Percentiles rank a stretch among this genome's conserved stretches.
Conservation (phyloP, 2,329 filamentous ascomycete genomes). For the Fusarium albosuccineum region DNA sequence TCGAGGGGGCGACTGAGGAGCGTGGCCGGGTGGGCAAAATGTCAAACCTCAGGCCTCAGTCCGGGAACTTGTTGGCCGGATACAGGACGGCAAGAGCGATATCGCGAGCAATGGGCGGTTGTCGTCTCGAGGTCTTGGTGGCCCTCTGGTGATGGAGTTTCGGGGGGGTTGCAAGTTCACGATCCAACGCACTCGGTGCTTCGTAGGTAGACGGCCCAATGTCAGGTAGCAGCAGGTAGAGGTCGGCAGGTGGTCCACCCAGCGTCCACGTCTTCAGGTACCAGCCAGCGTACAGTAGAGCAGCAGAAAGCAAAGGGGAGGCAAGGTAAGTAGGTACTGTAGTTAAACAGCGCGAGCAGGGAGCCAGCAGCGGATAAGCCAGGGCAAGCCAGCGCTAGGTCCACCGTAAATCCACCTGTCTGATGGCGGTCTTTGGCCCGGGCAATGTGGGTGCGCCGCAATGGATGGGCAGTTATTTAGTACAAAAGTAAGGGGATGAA, state of each 20-base stretch:
- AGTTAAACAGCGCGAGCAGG: constrained; percentile 27
- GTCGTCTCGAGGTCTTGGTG: constrained; percentile 37
- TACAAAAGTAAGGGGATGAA: constrained; percentile 38
- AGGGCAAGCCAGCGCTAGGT: constrained; percentile 41
- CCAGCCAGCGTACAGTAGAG: constrained; percentile 10
- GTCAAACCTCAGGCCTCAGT: constrained; percentile 34
- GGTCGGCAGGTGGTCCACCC: constrained; percentile 5
- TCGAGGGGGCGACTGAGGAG: constrained; percentile 36
- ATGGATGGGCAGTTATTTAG: constrained; percentile 41
- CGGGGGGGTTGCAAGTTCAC: constrained; percentile 47
- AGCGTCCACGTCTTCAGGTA: constrained; percentile 24
- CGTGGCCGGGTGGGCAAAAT: constrained; percentile 30
- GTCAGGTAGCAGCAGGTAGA: constrained; percentile 25
- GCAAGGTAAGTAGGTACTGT: background rate
- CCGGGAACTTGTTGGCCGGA: constrained; percentile 31
- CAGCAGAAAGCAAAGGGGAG: background rate
- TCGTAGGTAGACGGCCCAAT: constrained; percentile 36
- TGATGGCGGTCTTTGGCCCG: constrained; percentile 39
- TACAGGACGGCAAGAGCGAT: constrained; percentile 24
- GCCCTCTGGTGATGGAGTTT: constrained; percentile 40
- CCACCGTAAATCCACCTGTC: constrained; percentile 43
- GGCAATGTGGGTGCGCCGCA: constrained; percentile 34
- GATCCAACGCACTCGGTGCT: constrained; percentile 42
- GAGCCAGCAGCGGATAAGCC: constrained; percentile 34
- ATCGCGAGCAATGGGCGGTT: constrained; percentile 40